Conservation (phyloP, 768 basidiomycete species). For the Leccinum longicurvipes region DNA sequence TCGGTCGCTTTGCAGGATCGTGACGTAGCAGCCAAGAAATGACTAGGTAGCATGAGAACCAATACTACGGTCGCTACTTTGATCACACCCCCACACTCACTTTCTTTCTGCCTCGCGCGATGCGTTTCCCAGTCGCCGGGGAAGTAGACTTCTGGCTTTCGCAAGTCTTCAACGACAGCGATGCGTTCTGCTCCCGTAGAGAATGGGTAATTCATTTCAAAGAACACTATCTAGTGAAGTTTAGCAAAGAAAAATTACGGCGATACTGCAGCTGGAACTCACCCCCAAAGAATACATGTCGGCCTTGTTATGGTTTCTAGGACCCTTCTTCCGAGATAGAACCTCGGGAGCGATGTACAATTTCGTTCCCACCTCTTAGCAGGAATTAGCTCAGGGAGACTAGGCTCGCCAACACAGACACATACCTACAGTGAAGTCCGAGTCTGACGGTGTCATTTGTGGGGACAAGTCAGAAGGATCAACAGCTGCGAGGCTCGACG, state of each 20-base stretch:
- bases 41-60: conserved; percentile 42
- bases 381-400: not conserved
- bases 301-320: conserved; percentile 82
- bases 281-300: conserved; percentile 96
- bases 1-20: conserved; percentile 73
- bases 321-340: conserved; percentile 54
- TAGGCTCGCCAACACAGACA: not conserved
- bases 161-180: conserved; percentile 73
- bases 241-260: not conserved
- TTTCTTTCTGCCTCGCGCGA: conserved; percentile 62
- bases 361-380: conserved; percentile 80
- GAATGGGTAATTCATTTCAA: conserved; percentile 92
- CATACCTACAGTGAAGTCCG: conserved; percentile 75
- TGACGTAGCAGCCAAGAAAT: conserved; percentile 81
- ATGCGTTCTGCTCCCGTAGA: conserved; percentile 81
- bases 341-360: conserved; percentile 95
- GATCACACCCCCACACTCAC: conserved; percentile 41
- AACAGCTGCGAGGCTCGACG: conserved; percentile 74
- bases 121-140: conserved; percentile 70
- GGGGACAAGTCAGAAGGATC: conserved; percentile 67
- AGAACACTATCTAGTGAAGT: conserved; percentile 77
- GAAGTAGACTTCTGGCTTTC: conserved; percentile 71
- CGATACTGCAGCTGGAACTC: conserved; percentile 24
- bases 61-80: not conserved
- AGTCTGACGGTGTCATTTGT: conserved; percentile 42